These are phyloP conservation scores for Inonotus hispidus DNA, from an alignment of 1,284 basidiomycete species.

Conservation along the genomic window DNA sequence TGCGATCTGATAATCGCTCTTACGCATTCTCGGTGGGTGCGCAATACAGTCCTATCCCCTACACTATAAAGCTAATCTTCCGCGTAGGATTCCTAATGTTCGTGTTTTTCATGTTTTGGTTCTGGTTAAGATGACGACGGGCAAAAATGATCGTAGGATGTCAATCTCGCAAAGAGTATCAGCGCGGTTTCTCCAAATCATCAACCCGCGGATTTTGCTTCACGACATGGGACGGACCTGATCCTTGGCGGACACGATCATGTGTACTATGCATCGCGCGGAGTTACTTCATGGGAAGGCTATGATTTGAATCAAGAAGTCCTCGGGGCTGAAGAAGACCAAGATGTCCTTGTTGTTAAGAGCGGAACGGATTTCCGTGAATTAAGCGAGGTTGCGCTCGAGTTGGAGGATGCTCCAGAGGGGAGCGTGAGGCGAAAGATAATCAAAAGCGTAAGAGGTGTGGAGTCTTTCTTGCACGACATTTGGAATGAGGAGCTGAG, in stretches of 20 bases:
- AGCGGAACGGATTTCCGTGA: conserved; percentile 91
- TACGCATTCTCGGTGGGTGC: conserved; percentile 63
- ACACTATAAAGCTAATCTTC: conserved; percentile 20
- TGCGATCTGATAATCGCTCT: conserved; percentile 80
- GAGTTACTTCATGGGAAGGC: conserved; percentile 68
- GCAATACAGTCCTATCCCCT: conserved; percentile 27
- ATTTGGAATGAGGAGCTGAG: background rate
- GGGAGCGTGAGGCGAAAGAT: conserved; percentile 64
- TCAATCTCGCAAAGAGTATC: conserved; percentile 58
- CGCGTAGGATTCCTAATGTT: conserved; percentile 29
- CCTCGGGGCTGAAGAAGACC: conserved; percentile 72
- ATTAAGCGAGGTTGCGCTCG: conserved; percentile 68
- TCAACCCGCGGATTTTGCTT: conserved; percentile 41
- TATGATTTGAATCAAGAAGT: conserved; percentile 52
- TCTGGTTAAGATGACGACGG: conserved; percentile 34
- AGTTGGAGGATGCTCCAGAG: conserved; percentile 53
- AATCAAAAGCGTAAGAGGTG: conserved; percentile 62
- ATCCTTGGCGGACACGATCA: conserved; percentile 91
- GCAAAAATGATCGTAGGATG: conserved; percentile 44
- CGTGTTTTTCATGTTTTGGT: conserved; percentile 31
- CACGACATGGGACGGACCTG: conserved; percentile 76
- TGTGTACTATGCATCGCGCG: conserved; percentile 77
- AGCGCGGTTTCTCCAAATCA: conserved; percentile 53
- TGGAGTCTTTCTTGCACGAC: conserved; percentile 8
- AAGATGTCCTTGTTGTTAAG: conserved; percentile 72